phyloP scores from a whole-genome alignment of 2,329 filamentous ascomycete genomes.

The Ophiostoma himal-ulmi region DNA sequence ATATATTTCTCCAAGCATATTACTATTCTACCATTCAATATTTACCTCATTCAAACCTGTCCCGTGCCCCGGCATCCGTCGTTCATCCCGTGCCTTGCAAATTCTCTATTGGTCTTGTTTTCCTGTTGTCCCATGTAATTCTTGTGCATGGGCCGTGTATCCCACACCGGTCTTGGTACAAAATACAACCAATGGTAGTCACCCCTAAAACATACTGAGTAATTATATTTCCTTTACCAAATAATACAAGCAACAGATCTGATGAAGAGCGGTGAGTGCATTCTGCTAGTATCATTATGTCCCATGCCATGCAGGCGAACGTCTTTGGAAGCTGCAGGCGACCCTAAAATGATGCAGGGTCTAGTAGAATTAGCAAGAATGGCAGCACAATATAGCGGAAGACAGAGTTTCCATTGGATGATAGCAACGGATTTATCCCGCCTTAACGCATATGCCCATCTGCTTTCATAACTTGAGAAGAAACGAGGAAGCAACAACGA shows the following conservation, averaged over 20 bases:
- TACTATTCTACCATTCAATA: background rate
- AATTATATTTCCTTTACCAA: background rate
- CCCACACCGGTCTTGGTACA: background rate
- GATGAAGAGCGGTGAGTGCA: background rate
- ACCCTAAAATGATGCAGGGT: background rate
- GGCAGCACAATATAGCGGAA: background rate
- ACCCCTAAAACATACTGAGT: background rate
- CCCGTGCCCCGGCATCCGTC: background rate
- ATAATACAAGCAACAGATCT: background rate
- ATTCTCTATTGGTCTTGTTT: background rate
- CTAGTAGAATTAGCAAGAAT: background rate
- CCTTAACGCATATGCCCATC: background rate
- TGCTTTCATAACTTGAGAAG: background rate
- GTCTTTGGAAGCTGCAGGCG: background rate
- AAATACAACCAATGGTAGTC: background rate
- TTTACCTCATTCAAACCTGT: background rate
- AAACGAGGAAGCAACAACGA: background rate
- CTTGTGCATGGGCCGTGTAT: background rate
- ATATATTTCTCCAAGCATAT: background rate
- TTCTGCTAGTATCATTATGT: background rate
- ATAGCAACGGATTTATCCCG: background rate
- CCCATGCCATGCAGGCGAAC: background rate
- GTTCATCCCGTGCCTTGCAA: background rate
- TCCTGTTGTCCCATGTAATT: background rate
- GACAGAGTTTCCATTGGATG: background rate